Evolutionary conservation across 202 grass and related monocot genomes (phyloP), one percentile per base, ranked within the genome.

Genomic region (Schoenoplectus triqueter): DNA sequence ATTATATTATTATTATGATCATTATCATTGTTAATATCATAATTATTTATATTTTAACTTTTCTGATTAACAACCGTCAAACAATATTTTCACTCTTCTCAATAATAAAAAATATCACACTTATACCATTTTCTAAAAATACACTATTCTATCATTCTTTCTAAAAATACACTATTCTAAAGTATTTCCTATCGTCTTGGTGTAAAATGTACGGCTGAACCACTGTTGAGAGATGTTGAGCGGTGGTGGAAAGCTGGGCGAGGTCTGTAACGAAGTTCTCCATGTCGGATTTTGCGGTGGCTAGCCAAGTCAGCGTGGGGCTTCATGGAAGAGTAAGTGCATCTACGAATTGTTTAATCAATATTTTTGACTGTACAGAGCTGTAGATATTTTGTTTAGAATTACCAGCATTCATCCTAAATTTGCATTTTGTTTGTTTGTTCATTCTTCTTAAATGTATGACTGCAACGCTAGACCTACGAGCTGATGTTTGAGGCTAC

Each of bases 401-500:
- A n/a, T 82, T 31, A 45, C 52, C 31, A 31, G 1, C 62, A 1
- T 63, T 15, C 39, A 52, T 78, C 59, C 45, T 62, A 75, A 59
- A 41, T 51, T 73, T 84, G 84, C 65, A 42, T 39, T 76, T 75
- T 82, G 7, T 82, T 19, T 20, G 21, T 82, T 82, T 6, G n/a
- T 31, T 31, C n/a, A 0, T 6, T 62, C 13, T 40, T 57, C 0
- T 77, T 77, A 21, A 17, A 78, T 60, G 52, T 52, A 78, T 82
- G 57, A 82, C 9, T 83, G 63, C 63, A 83, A 83, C 3, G 47
- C 64, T 73, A 95, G 95, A 93, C 88, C 78, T 92, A 95, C 64
- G 95, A 98, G 92, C 69, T 64, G 81, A 92, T 98, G 81, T 98
- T 90, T 66, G 95, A 98, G 87, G 95, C 95, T 67, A 95, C 84